phyloP scores from a whole-genome alignment of 2,329 filamentous ascomycete species.

The Exophiala alcalophila region DNA sequence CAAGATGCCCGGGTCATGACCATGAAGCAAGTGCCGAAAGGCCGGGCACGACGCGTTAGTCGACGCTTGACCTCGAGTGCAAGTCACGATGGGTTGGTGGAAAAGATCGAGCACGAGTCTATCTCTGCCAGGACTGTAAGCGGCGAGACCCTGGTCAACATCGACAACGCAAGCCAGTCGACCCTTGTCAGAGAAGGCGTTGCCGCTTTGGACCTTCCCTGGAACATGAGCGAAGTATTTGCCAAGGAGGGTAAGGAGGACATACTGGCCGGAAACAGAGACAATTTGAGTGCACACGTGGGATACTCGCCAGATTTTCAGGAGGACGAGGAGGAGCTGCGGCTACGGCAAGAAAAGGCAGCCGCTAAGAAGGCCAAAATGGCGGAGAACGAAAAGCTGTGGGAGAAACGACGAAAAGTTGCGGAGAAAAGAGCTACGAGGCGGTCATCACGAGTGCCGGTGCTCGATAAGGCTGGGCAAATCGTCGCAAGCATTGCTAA shows the following conservation, averaged over 20 bases:
- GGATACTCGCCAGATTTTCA: slow-evolving; percentile 5
- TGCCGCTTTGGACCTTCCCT: slow-evolving; percentile 39
- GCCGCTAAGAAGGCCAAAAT: slow-evolving; percentile 31
- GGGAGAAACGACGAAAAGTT: slow-evolving; percentile 29
- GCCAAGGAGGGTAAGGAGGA: slow-evolving; percentile 13
- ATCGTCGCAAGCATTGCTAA: slow-evolving; percentile 46
- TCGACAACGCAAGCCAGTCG: slow-evolving; percentile 38
- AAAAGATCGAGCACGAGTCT: slow-evolving; percentile 30
- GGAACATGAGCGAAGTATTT: slow-evolving; percentile 31
- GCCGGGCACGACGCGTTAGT: slow-evolving; percentile 28
- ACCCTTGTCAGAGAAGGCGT: slow-evolving; percentile 42
- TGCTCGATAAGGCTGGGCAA: slow-evolving; percentile 45
- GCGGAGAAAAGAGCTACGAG: slow-evolving; percentile 35
- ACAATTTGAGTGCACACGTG: slow-evolving; percentile 14
- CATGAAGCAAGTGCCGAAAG: slow-evolving; percentile 26
- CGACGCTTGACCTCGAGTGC: slow-evolving; percentile 9
- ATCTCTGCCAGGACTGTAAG: slow-evolving; percentile 32
- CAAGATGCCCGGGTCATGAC: slow-evolving; percentile 18
- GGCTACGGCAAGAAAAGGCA: slow-evolving; percentile 35
- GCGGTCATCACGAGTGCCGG: slow-evolving; percentile 44
- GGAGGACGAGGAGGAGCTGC: slow-evolving; percentile 32
- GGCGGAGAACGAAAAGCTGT: slow-evolving; percentile 28
- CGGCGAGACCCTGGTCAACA: slow-evolving; percentile 42
- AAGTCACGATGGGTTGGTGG: slow-evolving; percentile 32
- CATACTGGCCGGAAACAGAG: slow-evolving; percentile 2